Percentiles rank a stretch among this genome's conserved stretches.
phyloP scores from a whole-genome alignment of 257 asterid genomes.

The Solanum sitiens region DNA sequence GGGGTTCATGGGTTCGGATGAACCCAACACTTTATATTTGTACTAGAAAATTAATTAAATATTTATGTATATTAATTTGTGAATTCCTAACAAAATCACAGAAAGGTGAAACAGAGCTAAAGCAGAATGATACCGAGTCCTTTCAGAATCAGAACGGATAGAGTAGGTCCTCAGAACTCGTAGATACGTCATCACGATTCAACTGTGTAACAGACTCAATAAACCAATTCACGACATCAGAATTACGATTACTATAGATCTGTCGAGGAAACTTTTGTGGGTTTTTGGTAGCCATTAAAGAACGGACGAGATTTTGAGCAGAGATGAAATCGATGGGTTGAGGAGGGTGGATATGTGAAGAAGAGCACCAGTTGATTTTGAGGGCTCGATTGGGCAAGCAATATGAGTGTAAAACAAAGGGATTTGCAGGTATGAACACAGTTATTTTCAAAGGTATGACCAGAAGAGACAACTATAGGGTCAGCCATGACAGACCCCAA shows the following conservation, averaged over 20 bases:
- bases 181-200: constrained; percentile 19
- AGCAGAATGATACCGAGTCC: constrained; percentile 72
- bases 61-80: too few relatives aligned
- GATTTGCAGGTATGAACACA: constrained; percentile 57
- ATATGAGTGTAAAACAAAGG: constrained; percentile 40
- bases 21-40: too few relatives aligned
- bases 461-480: constrained; percentile 75
- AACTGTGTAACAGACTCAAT: not conserved
- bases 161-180: constrained; percentile 27
- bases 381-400: constrained; percentile 73
- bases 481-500: constrained; percentile 66
- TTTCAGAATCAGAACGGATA: constrained; percentile 19
- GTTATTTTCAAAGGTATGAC: constrained; percentile 77
- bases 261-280: not conserved
- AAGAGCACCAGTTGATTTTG: constrained; percentile 51
- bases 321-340: constrained; percentile 8
- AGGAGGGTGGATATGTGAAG: constrained; percentile 28
- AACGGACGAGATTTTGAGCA: constrained; percentile 43
- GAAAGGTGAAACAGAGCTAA: constrained; percentile 75
- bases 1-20: too few relatives aligned
- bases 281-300: constrained; percentile 5
- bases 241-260: not conserved
- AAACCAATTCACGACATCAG: not conserved
- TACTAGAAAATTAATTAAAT: too few relatives aligned
- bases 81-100: constrained; percentile 21